A percentile compares a stretch with the other conserved stretches of the same genome.
Evolutionary conservation across 495 filamentous ascomycete genomes (phyloP).

Genomic region (Aspergillus sparsus): DNA sequence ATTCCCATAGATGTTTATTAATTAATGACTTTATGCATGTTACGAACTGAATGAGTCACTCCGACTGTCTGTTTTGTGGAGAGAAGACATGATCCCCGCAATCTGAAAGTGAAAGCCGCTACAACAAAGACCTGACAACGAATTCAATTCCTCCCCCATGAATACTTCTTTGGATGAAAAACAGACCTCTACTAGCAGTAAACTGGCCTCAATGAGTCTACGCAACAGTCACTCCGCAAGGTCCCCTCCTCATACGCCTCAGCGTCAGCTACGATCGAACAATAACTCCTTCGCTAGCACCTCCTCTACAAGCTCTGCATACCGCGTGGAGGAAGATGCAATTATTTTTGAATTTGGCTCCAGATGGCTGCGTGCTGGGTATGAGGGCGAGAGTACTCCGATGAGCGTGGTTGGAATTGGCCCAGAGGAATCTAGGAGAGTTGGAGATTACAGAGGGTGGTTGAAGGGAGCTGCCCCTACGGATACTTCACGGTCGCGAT

Average conservation of each 20-base stretch:
- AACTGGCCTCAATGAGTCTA: slow-evolving; percentile 24
- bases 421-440: slow-evolving; percentile 71
- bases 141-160: neutral
- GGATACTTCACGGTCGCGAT: slow-evolving; percentile 21
- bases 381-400: slow-evolving; percentile 76
- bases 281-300: slow-evolving; percentile 58
- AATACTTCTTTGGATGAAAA: neutral
- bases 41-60: neutral
- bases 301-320: slow-evolving; percentile 67
- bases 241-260: slow-evolving; percentile 40
- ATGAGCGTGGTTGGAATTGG: slow-evolving; percentile 71
- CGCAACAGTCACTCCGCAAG: slow-evolving; percentile 37
- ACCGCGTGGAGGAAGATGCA: slow-evolving; percentile 80
- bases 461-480: slow-evolving; percentile 33
- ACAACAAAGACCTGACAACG: neutral
- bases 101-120: slow-evolving; percentile 6
- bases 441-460: slow-evolving; percentile 80
- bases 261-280: slow-evolving; percentile 39
- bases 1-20: neutral
- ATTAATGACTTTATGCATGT: neutral
- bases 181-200: neutral
- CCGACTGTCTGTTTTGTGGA: neutral
- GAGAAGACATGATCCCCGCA: slow-evolving; percentile 23
- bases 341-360: slow-evolving; percentile 82
- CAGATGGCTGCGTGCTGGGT: slow-evolving; percentile 77